These are phyloP conservation scores for Scytalidium lignicola DNA, from an alignment of 2,329 filamentous ascomycete species.

Conservation along the genomic window DNA sequence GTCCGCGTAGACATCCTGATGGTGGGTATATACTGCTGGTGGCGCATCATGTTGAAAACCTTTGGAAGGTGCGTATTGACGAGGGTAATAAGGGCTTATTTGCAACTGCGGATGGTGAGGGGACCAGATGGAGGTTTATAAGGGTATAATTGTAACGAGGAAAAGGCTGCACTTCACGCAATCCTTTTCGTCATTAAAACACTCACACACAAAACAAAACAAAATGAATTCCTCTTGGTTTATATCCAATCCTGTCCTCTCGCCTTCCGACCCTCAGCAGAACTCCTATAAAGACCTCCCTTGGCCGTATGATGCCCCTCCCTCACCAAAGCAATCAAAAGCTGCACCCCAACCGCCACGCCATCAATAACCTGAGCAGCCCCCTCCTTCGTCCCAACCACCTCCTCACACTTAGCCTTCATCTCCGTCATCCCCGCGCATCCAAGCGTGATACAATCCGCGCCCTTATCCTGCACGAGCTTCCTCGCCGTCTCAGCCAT, in stretches of 20 bases:
- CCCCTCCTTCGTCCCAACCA: constrained; percentile 36
- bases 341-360: constrained; percentile 41
- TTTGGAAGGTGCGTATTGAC: too few species aligned
- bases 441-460: constrained; percentile 72
- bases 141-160: too few species aligned
- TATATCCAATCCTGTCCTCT: constrained; percentile 37
- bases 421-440: constrained; percentile 90
- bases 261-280: constrained; percentile 32
- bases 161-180: too few species aligned
- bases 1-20: too few species aligned
- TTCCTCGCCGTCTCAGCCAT: constrained; percentile 65
- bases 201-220: too few species aligned
- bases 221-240: not conserved
- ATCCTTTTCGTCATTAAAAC: too few species aligned
- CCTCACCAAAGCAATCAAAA: constrained; percentile 39
- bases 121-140: too few species aligned
- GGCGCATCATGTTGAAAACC: too few species aligned
- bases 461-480: constrained; percentile 52
- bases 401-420: constrained; percentile 50
- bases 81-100: too few species aligned
- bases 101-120: too few species aligned
- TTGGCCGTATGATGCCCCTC: constrained; percentile 41
- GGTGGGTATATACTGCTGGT: too few species aligned
- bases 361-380: constrained; percentile 44
- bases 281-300: constrained; percentile 36